A percentile compares a stretch with the other conserved stretches of the same genome.
These are phyloP conservation scores for Candida nitratophila DNA, from an alignment of 805 yeast genomes.

Conservation along the genomic window DNA sequence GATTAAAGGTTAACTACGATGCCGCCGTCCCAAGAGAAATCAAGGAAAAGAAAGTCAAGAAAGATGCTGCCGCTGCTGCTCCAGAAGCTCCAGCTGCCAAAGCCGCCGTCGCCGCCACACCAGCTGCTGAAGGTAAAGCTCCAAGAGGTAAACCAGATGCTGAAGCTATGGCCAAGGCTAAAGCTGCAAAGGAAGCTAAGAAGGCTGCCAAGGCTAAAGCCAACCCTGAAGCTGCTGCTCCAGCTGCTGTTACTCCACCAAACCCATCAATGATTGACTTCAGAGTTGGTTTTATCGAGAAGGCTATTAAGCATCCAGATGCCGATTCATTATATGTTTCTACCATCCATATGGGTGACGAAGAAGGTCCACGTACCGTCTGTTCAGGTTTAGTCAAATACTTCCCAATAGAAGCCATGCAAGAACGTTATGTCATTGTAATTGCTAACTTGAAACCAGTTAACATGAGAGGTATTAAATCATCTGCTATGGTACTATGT, in stretches of 20 bases:
- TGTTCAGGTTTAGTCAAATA: conserved; percentile 94
- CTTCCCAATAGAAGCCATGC: conserved; percentile 90
- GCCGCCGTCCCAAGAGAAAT: conserved; percentile 57
- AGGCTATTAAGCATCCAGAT: conserved; percentile 95
- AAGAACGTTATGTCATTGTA: conserved; percentile 81
- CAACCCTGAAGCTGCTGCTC: conserved; percentile 49
- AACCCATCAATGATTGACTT: conserved; percentile 83
- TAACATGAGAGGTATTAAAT: conserved; percentile 94
- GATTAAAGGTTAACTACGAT: conserved; percentile 50
- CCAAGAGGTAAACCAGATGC: conserved; percentile 18
- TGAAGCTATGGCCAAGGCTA: conserved; percentile 24
- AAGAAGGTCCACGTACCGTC: conserved; percentile 94
- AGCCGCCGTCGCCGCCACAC: conserved; percentile 7
- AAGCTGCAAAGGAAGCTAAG: conserved; percentile 32
- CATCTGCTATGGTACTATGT: conserved; percentile 95
- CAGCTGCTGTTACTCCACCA: conserved; percentile 56
- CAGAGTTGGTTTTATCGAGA: conserved; percentile 94
- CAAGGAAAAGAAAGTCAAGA: conserved; percentile 28
- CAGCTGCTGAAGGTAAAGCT: conserved; percentile 3
- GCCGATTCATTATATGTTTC: conserved; percentile 96
- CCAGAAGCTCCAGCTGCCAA: conserved; percentile 16
- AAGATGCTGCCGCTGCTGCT: conserved; percentile 9
- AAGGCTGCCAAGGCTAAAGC: conserved; percentile 47
- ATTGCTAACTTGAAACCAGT: conserved; percentile 98
- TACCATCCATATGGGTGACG: conserved; percentile 94